Base-by-base conservation (phyloP, 2,329 filamentous ascomycete species). In the Drechslerella coelobrocha region DNA sequence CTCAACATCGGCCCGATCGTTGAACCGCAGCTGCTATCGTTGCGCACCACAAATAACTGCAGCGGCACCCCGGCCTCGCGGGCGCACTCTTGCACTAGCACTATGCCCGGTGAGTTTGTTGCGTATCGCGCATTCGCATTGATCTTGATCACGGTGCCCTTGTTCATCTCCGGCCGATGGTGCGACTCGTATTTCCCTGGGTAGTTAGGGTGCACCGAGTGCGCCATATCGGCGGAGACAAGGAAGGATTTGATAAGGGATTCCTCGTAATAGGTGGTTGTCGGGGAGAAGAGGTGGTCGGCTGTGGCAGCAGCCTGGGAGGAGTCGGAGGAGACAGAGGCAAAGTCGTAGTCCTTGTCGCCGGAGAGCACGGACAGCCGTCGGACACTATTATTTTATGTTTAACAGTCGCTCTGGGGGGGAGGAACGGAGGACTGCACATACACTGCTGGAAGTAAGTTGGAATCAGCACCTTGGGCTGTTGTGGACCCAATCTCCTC, bases 1-100 rank as follows among this genome's bases (percentile, higher is more conserved):
- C 89, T 90, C 48, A 97, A 83, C 88, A 97, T 97, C n/a, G 94
- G 94, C 0, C 94, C 94, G 77, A 99, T 99, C 34, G 94, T 99
- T 81, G 90, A 93, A 61, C 94, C 94, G 79, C 94, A 99, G 56
- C 89, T 87, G 2, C 89, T 94, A 79, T 99, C 94, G 79, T 99
- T 99, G 77, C 92, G 86, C 50, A 97, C 93, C 41, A 99, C 94
- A 77, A 97, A 97, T 39, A 97, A 82, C 81, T 99, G 94, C 59
- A 99, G 84, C 12, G 94, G 94, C 19, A 97, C 92, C 23, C 86
- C 87, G 17, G 84, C 85, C 31, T 83, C 81, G 65, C 83, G 82
- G 1, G 94, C 94, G 43, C 89, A 88, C 81, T 97, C 92, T 79
- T 97, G 90, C 9, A 99, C 79, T 31, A 99, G 83, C 6, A 96